Percentiles rank a stretch among this genome's conserved stretches.
Conservation (phyloP, 2,329 filamentous ascomycete genomes). For the Talaromyces rugulosus region DNA sequence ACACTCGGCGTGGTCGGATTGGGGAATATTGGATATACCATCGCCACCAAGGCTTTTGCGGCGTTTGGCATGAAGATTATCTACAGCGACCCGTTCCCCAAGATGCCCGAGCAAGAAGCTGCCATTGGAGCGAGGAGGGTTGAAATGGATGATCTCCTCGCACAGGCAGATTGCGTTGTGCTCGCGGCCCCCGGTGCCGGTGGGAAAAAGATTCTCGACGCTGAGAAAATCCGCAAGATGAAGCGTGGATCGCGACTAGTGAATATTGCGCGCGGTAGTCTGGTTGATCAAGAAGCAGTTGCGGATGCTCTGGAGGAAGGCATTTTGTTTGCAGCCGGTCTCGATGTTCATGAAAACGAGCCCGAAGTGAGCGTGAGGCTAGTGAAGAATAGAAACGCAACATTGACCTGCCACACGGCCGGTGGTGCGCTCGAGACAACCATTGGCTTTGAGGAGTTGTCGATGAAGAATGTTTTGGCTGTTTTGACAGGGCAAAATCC, state of each 20-base stretch:
- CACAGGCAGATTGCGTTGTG: not conserved
- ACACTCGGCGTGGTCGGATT: not conserved
- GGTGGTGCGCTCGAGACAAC: conserved; percentile 46
- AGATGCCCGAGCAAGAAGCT: not conserved
- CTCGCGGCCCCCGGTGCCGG: not conserved
- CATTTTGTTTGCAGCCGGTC: not conserved
- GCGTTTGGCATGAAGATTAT: not conserved
- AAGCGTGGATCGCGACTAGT: not conserved
- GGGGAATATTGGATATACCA: not conserved
- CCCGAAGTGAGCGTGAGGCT: conserved; percentile 22
- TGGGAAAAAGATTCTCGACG: not conserved
- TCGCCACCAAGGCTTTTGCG: not conserved
- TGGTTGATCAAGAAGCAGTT: not conserved
- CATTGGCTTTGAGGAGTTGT: conserved; percentile 40
- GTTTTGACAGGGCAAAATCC: conserved; percentile 8
- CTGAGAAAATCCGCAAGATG: not conserved
- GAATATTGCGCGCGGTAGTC: not conserved
- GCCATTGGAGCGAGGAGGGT: not conserved
- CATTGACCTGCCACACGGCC: conserved; percentile 44
- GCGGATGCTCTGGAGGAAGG: not conserved
- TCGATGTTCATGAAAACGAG: not conserved
- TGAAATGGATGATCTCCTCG: not conserved
- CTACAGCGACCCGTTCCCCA: not conserved
- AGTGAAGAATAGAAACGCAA: conserved; percentile 39
- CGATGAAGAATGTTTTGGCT: conserved; percentile 42